Percentiles rank a stretch among this genome's conserved stretches.
Evolutionary conservation across 371 early-diverging fungal genomes (phyloP).

Genomic region (Lichtheimia hyalospora): DNA sequence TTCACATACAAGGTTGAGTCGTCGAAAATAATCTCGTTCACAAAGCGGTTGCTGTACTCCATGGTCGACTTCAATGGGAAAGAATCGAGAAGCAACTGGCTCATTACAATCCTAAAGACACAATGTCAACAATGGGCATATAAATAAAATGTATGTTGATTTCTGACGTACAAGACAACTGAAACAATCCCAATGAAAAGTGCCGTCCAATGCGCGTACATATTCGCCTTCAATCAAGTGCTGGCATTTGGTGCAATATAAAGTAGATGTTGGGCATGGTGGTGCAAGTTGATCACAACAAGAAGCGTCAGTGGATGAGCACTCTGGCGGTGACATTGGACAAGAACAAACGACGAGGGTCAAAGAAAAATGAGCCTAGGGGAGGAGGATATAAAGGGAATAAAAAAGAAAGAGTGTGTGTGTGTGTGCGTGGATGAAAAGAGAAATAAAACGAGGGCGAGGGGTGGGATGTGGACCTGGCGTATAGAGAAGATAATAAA

Average conservation of each 20-base stretch:
- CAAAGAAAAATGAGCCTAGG: neutral
- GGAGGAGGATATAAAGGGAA: neutral
- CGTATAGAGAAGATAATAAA: neutral
- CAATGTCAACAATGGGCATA: too few species aligned
- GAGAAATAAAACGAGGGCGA: too few species aligned
- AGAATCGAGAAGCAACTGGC: slow-evolving; percentile 88
- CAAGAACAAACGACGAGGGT: neutral
- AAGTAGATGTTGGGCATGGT: slow-evolving; percentile 5
- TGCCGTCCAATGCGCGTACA: slow-evolving; percentile 85
- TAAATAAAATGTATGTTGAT: neutral
- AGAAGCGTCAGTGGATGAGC: slow-evolving; percentile 4
- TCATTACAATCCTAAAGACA: slow-evolving; percentile 75
- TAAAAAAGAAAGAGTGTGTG: too few species aligned
- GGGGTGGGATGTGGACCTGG: too few species aligned
- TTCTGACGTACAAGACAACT: slow-evolving; percentile 75
- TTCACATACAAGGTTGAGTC: slow-evolving; percentile 85
- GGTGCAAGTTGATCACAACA: neutral
- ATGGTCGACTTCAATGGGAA: slow-evolving; percentile 72
- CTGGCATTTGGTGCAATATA: slow-evolving; percentile 25
- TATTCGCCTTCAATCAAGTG: slow-evolving; percentile 69
- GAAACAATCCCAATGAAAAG: slow-evolving; percentile 93
- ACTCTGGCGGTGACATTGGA: slow-evolving; percentile 6
- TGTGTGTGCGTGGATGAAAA: too few species aligned
- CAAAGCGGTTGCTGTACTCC: slow-evolving; percentile 64
- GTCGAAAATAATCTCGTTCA: slow-evolving; percentile 87